Conservation (phyloP, 2,329 filamentous ascomycete genomes). For the Cryoendolithus antarcticus region DNA sequence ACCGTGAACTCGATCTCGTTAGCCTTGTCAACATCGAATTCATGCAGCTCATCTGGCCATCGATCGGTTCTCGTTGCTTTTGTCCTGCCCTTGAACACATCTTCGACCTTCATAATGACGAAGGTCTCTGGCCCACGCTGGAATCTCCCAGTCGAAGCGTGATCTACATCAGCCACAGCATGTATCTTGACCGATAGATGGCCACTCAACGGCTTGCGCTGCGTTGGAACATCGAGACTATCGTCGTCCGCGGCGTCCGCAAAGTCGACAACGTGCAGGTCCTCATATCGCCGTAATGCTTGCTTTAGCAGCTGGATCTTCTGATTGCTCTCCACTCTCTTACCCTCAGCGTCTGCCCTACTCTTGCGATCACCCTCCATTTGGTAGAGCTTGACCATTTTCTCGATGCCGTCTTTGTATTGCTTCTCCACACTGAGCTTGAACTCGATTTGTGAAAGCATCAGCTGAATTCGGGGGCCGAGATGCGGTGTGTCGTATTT, state of each 20-base stretch:
- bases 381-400: slow-evolving; percentile 95
- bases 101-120: slow-evolving; percentile 92
- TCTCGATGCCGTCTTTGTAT: slow-evolving; percentile 97
- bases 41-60: slow-evolving; percentile 86
- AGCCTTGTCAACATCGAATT: slow-evolving; percentile 90
- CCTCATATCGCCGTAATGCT: slow-evolving; percentile 91
- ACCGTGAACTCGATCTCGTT: slow-evolving; percentile 97
- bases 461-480: slow-evolving; percentile 93
- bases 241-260: slow-evolving; percentile 59
- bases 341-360: slow-evolving; percentile 78
- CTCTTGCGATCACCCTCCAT: slow-evolving; percentile 97
- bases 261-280: slow-evolving; percentile 60
- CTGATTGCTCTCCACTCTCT: slow-evolving; percentile 88
- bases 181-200: slow-evolving; percentile 77
- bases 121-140: slow-evolving; percentile 88
- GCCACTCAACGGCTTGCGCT: slow-evolving; percentile 90
- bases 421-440: slow-evolving; percentile 98
- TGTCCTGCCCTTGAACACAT: slow-evolving; percentile 79
- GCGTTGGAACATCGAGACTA: slow-evolving; percentile 86
- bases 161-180: slow-evolving; percentile 87
- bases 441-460: slow-evolving; percentile 97
- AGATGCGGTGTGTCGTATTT: slow-evolving; percentile 96
- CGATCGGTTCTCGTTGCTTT: slow-evolving; percentile 72
- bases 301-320: slow-evolving; percentile 95
- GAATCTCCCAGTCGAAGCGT: slow-evolving; percentile 71